These are phyloP conservation scores for Cystobasidium pallidum DNA, from an alignment of 1,284 basidiomycete genomes.

Conservation along the genomic window DNA sequence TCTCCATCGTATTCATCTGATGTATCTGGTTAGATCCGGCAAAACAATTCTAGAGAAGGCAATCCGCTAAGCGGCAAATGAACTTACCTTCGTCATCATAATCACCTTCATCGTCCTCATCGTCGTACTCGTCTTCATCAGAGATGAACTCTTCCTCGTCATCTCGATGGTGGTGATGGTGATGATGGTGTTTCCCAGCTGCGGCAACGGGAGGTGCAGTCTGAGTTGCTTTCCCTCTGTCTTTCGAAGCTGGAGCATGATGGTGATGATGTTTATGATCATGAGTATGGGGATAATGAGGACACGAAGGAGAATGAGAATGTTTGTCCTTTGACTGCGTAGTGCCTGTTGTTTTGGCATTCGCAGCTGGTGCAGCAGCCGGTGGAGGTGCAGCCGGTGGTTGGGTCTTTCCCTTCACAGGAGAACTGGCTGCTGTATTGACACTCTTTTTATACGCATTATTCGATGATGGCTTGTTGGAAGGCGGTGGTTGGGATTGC, in stretches of 20 bases:
- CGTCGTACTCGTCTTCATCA: slow-evolving; percentile 54
- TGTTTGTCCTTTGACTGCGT: slow-evolving; percentile 45
- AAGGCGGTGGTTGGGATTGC: slow-evolving; percentile 5
- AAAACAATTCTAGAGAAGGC: slow-evolving; percentile 58
- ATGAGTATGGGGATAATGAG: slow-evolving; percentile 51
- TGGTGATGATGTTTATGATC: slow-evolving; percentile 46
- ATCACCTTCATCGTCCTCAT: slow-evolving; percentile 62
- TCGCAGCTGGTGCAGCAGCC: slow-evolving; percentile 10
- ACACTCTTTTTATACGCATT: slow-evolving; percentile 7
- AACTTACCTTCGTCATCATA: slow-evolving; percentile 64
- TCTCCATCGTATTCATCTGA: slow-evolving; percentile 65
- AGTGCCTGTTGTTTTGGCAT: slow-evolving; percentile 27
- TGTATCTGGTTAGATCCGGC: neutral
- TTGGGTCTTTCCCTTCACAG: slow-evolving; percentile 19
- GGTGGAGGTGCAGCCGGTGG: slow-evolving; percentile 14
- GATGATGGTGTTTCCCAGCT: slow-evolving; percentile 45
- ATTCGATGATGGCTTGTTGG: slow-evolving; percentile 6
- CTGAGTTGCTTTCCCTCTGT: slow-evolving; percentile 31
- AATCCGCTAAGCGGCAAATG: slow-evolving; percentile 60
- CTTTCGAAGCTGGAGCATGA: slow-evolving; percentile 25
- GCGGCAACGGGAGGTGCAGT: slow-evolving; percentile 21
- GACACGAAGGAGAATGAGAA: slow-evolving; percentile 52
- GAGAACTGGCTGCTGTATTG: slow-evolving; percentile 33
- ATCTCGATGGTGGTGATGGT: slow-evolving; percentile 54
- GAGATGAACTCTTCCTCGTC: slow-evolving; percentile 47